A percentile compares a stretch with the other conserved stretches of the same genome.
Evolutionary conservation across 495 filamentous ascomycete species (phyloP).

Genomic region (Neurospora sp.): DNA sequence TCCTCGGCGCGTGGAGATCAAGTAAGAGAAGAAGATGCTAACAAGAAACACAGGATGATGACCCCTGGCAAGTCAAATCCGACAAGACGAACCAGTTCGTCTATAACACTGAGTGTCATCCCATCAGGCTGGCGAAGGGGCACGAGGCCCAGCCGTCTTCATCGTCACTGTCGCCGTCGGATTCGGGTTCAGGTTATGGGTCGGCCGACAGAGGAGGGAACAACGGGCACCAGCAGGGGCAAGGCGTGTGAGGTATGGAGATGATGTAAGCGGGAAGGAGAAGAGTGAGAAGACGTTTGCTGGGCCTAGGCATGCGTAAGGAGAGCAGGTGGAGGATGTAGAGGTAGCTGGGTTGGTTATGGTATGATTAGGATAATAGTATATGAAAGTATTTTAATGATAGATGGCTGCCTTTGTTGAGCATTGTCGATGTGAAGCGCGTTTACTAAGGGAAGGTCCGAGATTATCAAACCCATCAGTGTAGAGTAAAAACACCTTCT

Average conservation of each 20-base stretch:
- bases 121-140: slow-evolving; percentile 43
- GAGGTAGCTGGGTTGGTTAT: neutral
- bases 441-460: no score
- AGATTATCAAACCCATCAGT: no score
- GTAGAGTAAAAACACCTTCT: no score
- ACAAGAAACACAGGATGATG: slow-evolving; percentile 29
- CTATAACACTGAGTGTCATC: slow-evolving; percentile 82
- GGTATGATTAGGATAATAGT: neutral
- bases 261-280: neutral
- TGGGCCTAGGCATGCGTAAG: neutral
- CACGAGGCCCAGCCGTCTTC: neutral
- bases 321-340: neutral
- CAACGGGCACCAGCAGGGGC: neutral
- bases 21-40: neutral
- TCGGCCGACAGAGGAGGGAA: neutral
- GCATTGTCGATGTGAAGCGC: neutral
- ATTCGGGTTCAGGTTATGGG: neutral
- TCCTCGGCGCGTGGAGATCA: no score
- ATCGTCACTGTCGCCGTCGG: neutral
- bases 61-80: slow-evolving; percentile 54
- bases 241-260: neutral
- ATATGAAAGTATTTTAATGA: no score
- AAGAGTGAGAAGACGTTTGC: neutral
- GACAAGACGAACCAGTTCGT: slow-evolving; percentile 55
- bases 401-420: neutral